Evolutionary conservation across 106 monocot species (phyloP).

Genomic region (Dioscorea zingiberensis): DNA sequence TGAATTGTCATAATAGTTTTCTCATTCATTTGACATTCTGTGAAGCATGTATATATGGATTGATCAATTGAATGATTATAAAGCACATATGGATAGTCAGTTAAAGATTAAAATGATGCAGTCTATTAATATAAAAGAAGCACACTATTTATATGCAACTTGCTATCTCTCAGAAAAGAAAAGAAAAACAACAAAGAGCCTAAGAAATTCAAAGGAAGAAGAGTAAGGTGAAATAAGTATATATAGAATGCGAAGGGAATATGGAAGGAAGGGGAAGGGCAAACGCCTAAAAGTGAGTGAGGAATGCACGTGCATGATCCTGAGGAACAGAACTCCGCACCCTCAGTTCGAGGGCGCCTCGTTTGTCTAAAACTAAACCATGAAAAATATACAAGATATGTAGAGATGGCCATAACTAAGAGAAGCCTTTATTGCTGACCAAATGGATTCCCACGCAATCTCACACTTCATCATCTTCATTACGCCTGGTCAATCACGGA

Average conservation of each 20-base stretch:
- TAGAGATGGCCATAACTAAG: too few relatives aligned
- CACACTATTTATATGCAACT: too few relatives aligned
- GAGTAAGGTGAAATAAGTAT: background rate
- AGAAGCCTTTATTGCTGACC: constrained; percentile 16
- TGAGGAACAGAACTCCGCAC: constrained; percentile 15
- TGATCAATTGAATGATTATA: too few relatives aligned
- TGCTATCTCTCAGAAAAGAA: background rate
- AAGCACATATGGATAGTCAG: too few relatives aligned
- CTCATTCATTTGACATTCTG: too few relatives aligned
- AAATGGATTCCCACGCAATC: constrained; percentile 71
- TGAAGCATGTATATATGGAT: too few relatives aligned
- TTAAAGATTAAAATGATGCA: too few relatives aligned
- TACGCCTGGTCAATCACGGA: constrained; percentile 41
- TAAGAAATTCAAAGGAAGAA: background rate
- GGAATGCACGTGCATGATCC: constrained; percentile 30
- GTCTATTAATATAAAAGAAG: too few relatives aligned
- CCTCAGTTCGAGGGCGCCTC: constrained; percentile 14
- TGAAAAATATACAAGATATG: too few relatives aligned
- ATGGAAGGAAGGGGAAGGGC: constrained; percentile 7
- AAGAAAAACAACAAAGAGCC: background rate
- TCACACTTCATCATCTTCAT: background rate
- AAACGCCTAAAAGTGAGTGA: constrained; percentile 32
- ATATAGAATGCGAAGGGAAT: too few relatives aligned
- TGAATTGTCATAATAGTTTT: too few relatives aligned
- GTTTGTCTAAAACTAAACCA: constrained; percentile 2